These are phyloP conservation scores for Yamadazyma conglobata DNA, from an alignment of 1,139 yeast genomes.

Conservation along the genomic window DNA sequence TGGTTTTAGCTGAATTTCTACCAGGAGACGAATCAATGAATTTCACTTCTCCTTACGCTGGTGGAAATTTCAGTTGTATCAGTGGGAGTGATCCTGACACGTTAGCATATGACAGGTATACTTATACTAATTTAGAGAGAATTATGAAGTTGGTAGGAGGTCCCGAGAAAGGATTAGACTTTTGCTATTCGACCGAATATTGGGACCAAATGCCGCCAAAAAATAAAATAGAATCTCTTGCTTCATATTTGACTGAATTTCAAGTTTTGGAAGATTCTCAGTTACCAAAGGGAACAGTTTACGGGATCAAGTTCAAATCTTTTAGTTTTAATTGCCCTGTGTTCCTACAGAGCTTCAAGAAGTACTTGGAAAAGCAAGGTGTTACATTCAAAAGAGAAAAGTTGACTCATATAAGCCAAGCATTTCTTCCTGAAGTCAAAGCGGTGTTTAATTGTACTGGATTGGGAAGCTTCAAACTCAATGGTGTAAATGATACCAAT, in stretches of 20 bases:
- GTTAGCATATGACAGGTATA: constrained; percentile 49
- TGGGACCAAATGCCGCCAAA: constrained; percentile 38
- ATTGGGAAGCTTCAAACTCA: constrained; percentile 55
- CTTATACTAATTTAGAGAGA: constrained; percentile 46
- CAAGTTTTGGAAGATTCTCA: constrained; percentile 3
- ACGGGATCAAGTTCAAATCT: constrained; percentile 52
- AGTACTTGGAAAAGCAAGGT: constrained; percentile 12
- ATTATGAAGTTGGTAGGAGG: constrained; percentile 52
- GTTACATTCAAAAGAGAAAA: constrained; percentile 11
- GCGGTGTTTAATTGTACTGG: constrained; percentile 71
- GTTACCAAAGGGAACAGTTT: constrained; percentile 34
- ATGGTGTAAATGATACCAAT: constrained; percentile 53
- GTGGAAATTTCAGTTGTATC: constrained; percentile 69
- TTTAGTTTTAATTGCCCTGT: constrained; percentile 64
- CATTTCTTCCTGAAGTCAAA: constrained; percentile 39
- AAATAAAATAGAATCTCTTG: constrained; percentile 10
- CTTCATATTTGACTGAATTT: constrained; percentile 12
- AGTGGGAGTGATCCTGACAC: constrained; percentile 55
- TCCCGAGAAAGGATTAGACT: constrained; percentile 49
- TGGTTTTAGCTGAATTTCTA: constrained; percentile 56
- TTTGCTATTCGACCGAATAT: constrained; percentile 50
- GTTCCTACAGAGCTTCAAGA: constrained; percentile 10
- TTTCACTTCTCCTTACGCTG: constrained; percentile 80
- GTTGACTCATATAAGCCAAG: constrained; percentile 53
- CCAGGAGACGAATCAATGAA: constrained; percentile 73